Evolutionary conservation across 371 early-diverging fungal species (phyloP).

Genomic region (Entomophthora muscae): DNA sequence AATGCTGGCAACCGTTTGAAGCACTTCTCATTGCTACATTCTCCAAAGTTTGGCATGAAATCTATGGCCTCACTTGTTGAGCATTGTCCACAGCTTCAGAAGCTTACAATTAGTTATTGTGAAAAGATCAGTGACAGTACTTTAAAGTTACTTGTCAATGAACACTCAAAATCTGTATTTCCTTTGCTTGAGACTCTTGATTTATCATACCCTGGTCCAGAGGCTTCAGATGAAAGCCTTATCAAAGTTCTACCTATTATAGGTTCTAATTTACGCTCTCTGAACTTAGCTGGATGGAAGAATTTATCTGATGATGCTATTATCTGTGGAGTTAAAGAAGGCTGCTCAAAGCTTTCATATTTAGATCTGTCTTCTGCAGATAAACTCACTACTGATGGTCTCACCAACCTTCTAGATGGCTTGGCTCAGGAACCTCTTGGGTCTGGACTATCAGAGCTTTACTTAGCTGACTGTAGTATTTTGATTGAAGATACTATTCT

Average conservation of each 20-base stretch:
- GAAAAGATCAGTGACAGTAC: conserved; percentile 28
- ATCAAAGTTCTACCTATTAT: neutral
- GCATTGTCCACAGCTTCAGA: conserved; percentile 29
- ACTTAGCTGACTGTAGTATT: neutral
- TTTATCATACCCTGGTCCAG: neutral
- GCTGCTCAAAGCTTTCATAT: neutral
- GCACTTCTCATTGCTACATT: conserved; percentile 33
- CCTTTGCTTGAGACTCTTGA: conserved; percentile 2
- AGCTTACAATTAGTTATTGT: conserved; percentile 35
- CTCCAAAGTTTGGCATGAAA: conserved; percentile 30
- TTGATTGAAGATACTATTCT: neutral
- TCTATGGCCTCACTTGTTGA: conserved; percentile 31
- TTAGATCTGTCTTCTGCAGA: neutral
- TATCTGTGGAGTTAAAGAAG: neutral
- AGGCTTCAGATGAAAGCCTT: neutral
- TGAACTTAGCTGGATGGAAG: neutral
- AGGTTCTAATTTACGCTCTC: neutral
- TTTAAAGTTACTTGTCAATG: conserved; percentile 13
- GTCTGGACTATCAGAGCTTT: neutral
- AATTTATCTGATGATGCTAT: conserved; percentile 5
- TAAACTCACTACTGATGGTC: neutral
- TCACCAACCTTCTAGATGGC: neutral
- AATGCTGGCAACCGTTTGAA: conserved; percentile 26
- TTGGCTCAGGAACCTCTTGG: neutral
- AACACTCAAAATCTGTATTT: conserved; percentile 6